Evolutionary conservation across 768 basidiomycete genomes (phyloP).

Genomic region (Leccinum sublutescens): DNA sequence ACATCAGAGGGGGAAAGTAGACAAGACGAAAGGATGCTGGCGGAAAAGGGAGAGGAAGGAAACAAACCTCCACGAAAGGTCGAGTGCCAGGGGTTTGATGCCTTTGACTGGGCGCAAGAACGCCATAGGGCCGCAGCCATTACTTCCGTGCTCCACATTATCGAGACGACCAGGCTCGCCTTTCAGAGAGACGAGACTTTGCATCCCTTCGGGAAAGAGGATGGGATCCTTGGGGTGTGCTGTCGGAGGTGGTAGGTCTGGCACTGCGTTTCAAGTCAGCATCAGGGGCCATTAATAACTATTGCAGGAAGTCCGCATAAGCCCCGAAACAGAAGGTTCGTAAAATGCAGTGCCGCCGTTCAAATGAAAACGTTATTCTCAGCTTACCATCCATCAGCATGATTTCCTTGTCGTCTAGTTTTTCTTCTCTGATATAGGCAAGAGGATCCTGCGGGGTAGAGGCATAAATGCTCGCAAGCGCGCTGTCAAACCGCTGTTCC

Average conservation of each 20-base stretch:
- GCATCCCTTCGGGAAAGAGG: slow-evolving; percentile 34
- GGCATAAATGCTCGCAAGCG: slow-evolving; percentile 35
- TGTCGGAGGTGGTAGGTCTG: slow-evolving; percentile 53
- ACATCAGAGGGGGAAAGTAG: not conserved
- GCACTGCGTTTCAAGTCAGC: slow-evolving; percentile 44
- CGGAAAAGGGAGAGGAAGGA: not conserved
- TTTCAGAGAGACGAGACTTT: slow-evolving; percentile 27
- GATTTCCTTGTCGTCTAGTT: slow-evolving; percentile 48
- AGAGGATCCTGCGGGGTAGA: slow-evolving; percentile 26
- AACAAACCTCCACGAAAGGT: slow-evolving; percentile 67
- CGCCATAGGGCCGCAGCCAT: slow-evolving; percentile 1
- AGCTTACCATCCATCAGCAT: slow-evolving; percentile 58
- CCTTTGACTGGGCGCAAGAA: slow-evolving; percentile 58
- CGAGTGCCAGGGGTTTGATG: slow-evolving; percentile 53
- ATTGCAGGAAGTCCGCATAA: slow-evolving; percentile 24
- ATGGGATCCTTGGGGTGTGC: slow-evolving; percentile 35
- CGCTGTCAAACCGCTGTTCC: slow-evolving; percentile 28
- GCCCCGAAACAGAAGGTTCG: slow-evolving; percentile 15
- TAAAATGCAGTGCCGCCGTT: slow-evolving; percentile 9
- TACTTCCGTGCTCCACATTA: not conserved
- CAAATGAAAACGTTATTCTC: slow-evolving; percentile 14
- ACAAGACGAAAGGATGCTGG: not conserved
- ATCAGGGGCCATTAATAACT: slow-evolving; percentile 20
- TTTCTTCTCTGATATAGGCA: slow-evolving; percentile 51
- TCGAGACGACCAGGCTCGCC: slow-evolving; percentile 7